These are phyloP conservation scores for Penicillium canariense DNA, from an alignment of 495 filamentous ascomycete genomes.

Conservation along the genomic window DNA sequence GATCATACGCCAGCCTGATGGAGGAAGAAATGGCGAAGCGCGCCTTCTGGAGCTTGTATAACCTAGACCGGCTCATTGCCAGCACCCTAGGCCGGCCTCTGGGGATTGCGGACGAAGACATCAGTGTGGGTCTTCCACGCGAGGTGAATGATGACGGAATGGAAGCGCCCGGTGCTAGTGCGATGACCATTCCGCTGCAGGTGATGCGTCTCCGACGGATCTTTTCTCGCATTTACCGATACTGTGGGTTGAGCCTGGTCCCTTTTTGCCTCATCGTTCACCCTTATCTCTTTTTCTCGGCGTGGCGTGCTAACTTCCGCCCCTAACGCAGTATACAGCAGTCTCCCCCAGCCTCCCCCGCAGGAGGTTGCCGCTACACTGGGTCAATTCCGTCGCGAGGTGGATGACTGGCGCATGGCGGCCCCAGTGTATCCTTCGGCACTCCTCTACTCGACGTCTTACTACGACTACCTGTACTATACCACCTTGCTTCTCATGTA, in stretches of 20 bases:
- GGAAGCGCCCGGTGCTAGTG: slow-evolving; percentile 38
- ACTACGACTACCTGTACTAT: slow-evolving; percentile 53
- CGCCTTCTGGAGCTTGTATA: slow-evolving; percentile 54
- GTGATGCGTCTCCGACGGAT: slow-evolving; percentile 49
- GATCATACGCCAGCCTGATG: slow-evolving; percentile 32
- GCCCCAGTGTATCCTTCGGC: slow-evolving; percentile 42
- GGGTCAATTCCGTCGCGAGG: slow-evolving; percentile 45
- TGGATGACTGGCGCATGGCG: slow-evolving; percentile 46
- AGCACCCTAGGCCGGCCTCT: slow-evolving; percentile 50
- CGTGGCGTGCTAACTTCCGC: background rate
- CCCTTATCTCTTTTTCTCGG: too few species aligned
- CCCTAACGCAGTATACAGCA: slow-evolving; percentile 46
- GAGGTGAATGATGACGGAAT: slow-evolving; percentile 47
- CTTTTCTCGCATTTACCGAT: slow-evolving; percentile 47
- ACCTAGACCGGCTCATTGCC: slow-evolving; percentile 50
- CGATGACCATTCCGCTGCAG: slow-evolving; percentile 50
- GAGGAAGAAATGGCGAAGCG: slow-evolving; percentile 51
- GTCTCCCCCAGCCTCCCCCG: slow-evolving; percentile 34
- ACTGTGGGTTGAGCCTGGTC: slow-evolving; percentile 29
- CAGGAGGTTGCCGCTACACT: slow-evolving; percentile 36
- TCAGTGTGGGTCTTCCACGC: slow-evolving; percentile 41
- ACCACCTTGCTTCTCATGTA: slow-evolving; percentile 52
- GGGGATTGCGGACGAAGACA: slow-evolving; percentile 51
- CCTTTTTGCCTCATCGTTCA: background rate
- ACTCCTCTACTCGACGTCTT: slow-evolving; percentile 47